Evolutionary conservation across 176 grass and related monocot species (phyloP).

Genomic region (Cenchrus americanus): DNA sequence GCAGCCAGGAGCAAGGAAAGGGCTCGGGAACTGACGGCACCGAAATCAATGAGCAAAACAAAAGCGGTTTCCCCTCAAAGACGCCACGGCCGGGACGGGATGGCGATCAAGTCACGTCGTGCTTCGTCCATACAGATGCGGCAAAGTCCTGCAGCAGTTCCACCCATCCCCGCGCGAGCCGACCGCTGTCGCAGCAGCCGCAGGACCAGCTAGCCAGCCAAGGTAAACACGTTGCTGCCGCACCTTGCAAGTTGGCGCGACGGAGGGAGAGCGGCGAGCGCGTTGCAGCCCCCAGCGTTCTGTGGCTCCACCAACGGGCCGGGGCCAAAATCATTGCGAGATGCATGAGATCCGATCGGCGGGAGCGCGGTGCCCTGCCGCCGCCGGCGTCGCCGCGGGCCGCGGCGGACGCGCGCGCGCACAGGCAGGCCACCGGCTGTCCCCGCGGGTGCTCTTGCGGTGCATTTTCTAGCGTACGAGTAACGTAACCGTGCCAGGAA

Average conservation of each 20-base stretch:
- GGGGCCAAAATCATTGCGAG: conserved; percentile 16
- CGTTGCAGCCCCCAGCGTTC: background rate
- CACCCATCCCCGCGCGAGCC: background rate
- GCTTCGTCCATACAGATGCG: too few species aligned
- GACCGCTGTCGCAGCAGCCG: background rate
- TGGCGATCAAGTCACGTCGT: too few species aligned
- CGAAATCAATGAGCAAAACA: conserved; percentile 54
- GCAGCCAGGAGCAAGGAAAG: background rate
- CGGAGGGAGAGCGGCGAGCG: background rate
- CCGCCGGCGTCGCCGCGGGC: background rate
- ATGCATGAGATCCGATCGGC: conserved; percentile 5
- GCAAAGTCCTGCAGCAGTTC: too few species aligned
- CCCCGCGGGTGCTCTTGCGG: too few species aligned
- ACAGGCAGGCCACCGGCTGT: too few species aligned
- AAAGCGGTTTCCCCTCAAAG: background rate
- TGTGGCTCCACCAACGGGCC: background rate
- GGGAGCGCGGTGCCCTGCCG: conserved; percentile 8
- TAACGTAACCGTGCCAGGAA: too few species aligned
- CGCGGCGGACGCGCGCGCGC: too few species aligned
- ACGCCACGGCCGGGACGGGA: conserved; percentile 8
- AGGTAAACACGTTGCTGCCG: background rate
- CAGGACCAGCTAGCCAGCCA: background rate
- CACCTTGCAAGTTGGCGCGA: background rate
- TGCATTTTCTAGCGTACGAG: too few species aligned
- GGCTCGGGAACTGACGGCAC: conserved; percentile 2